Conservation (phyloP, 768 basidiomycete genomes). For the Pleurotus tuoliensis region DNA sequence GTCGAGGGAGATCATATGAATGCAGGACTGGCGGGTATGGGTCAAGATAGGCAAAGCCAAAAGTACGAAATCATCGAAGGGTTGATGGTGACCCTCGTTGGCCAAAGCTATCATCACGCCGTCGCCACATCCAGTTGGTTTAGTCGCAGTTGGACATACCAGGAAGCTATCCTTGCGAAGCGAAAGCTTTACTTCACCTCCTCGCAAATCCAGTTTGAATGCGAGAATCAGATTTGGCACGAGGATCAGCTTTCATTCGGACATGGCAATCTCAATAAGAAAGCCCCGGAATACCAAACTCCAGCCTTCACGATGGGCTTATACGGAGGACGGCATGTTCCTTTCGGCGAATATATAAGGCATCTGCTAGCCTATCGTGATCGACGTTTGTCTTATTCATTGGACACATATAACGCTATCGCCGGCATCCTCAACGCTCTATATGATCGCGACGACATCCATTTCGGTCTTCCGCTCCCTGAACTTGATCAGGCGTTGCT, state of each 20-base stretch:
- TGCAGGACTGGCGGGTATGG: neutral
- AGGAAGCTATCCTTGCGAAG: neutral
- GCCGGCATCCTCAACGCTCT: neutral
- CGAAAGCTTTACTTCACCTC: conserved; percentile 2
- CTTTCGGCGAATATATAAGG: neutral
- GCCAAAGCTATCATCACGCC: neutral
- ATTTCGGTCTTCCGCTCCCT: neutral
- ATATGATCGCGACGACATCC: neutral
- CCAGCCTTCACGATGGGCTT: neutral
- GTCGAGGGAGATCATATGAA: conserved; percentile 3
- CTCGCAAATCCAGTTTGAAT: neutral
- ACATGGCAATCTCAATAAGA: neutral
- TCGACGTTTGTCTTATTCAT: neutral
- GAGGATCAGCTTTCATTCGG: neutral
- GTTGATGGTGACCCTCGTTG: neutral
- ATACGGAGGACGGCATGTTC: neutral
- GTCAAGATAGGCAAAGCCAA: neutral
- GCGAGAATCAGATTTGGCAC: neutral
- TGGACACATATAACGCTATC: neutral
- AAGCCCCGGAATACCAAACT: neutral
- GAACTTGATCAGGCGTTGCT: neutral
- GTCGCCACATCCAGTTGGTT: neutral
- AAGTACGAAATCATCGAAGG: neutral
- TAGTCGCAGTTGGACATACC: conserved; percentile 3
- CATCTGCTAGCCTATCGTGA: neutral